Base-by-base conservation (phyloP, 2,329 filamentous ascomycete species). In the Calonectria crousiana region DNA sequence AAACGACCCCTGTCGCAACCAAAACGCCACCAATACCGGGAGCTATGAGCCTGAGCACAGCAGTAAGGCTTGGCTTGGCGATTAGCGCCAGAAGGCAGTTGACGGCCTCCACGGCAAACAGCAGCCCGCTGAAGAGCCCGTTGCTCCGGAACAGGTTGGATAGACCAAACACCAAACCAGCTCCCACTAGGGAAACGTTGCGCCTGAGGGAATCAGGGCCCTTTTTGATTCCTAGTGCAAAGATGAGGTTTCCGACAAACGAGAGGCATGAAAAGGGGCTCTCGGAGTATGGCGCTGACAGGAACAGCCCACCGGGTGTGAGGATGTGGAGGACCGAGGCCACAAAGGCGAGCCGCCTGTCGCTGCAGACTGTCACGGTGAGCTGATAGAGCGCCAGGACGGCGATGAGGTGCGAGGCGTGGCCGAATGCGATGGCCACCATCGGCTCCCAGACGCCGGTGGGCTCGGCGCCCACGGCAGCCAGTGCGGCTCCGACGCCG, bases 251-350 rank as follows among this genome's bases (percentile, higher is more conserved):
- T 1, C 95, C 97, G 0, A 89, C 78, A 79, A 98, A 95, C 51
- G 94, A 94, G 41, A 98, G 87, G 28, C 94, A 87, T 0, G 96
- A 92, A 84, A 95, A 98, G 0, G 93, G 84, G 76, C 94, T 92
- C 86, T 99, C 97, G 13, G 92, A 90, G 83, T 97, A 98, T 0
- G 96, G 95, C 0, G 96, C 93, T 0, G 94, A 96, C 23, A 99
- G 90, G 82, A 99, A 98, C 3, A 98, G 85, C 0, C 96, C 96
- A 0, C 94, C 97, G 0, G 97, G 96, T 0, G 95, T 97, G 64
- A 98, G 82, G 70, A 98, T 90, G 83, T 98, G 95, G 64, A 98
- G 87, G 20, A 90, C 86, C 4, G 95, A 92, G 11, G 95, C 89
- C 28, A 94, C 82, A 75, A 96, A 92, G 2, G 95, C 90, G 51